Evolutionary conservation across 371 early-diverging fungal species (phyloP), one percentile per base, ranked within the genome.

Genomic region (Fennellomyces sp.): DNA sequence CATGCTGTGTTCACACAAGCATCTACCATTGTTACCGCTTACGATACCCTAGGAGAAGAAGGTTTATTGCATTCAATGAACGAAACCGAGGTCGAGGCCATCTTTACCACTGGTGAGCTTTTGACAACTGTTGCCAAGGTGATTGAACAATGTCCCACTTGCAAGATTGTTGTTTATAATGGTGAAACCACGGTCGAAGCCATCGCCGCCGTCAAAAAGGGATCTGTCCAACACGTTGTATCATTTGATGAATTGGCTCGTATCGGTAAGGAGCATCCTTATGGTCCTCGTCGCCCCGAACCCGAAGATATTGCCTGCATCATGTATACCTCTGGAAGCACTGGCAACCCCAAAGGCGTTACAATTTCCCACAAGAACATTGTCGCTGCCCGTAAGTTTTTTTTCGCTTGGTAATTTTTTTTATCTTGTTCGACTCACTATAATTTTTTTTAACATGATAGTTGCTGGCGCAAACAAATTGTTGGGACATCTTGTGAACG

Each of bases 301-400:
- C 54, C 68, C 10, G 80, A 86, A 1, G 93, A 92, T 41, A 52
- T 91, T 11, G 91, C 94, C 52, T 85, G 93, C 73, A 89, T 95
- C 52, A 93, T 94, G 88, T 79, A 79, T 42, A 96, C 95, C 25
- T 89, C 90, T 66, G 96, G 96, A 29, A 86, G 86, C 47, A 91
- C 93, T 19, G 95, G 95, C 13, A 78, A 75, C 7, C 92, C 92
- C 31, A 91, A 91, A 64, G 92, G 89, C 42, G 91, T 83, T 48
- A 57, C 81, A 56, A 57, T 91, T 63, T 76, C 83, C 21, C 88
- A 90, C 53, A 78, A 81, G 26, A 93, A 93, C 63, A 67, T 97
- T 51, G 85, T 96, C 42, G 87, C 83, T 13, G 76, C 76, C 86
- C 23, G 94, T 95, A 36, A 96, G 94, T 84, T 42, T 8, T 33